phyloP scores from a whole-genome alignment of 2,329 filamentous ascomycete species.

The Arthrobotrys iridis region DNA sequence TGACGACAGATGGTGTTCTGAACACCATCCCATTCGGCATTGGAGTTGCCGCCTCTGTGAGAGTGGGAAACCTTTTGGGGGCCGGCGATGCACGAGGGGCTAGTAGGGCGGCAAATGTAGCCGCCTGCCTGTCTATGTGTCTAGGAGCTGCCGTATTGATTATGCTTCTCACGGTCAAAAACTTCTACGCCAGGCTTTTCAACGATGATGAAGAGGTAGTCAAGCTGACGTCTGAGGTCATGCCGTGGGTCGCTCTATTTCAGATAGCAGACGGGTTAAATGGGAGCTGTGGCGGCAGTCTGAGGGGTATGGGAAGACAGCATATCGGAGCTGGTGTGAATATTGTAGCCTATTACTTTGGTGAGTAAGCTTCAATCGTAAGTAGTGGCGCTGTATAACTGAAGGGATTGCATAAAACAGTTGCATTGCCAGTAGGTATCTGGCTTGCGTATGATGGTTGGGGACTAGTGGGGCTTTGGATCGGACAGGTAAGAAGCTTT shows the following conservation, averaged over 20 bases:
- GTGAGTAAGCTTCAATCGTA: conserved; percentile 58
- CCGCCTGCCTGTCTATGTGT: conserved; percentile 76
- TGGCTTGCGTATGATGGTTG: conserved; percentile 87
- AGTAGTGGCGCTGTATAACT: not conserved
- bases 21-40: conserved; percentile 85
- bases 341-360: conserved; percentile 82
- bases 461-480: conserved; percentile 82
- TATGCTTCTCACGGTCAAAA: conserved; percentile 74
- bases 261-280: conserved; percentile 90
- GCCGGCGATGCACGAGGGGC: conserved; percentile 73
- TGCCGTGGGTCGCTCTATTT: conserved; percentile 88
- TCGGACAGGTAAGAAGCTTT: conserved; percentile 69
- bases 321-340: conserved; percentile 86
- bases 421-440: conserved; percentile 79
- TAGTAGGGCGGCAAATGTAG: conserved; percentile 76
- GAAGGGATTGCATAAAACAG: not conserved
- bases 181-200: conserved; percentile 81
- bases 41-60: conserved; percentile 79
- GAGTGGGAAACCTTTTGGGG: conserved; percentile 83
- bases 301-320: conserved; percentile 86
- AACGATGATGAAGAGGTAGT: conserved; percentile 80
- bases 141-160: conserved; percentile 75
- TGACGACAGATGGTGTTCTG: conserved; percentile 78
- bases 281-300: conserved; percentile 80
- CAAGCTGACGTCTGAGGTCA: conserved; percentile 76